phyloP scores from a whole-genome alignment of 1,284 basidiomycete genomes.

The Ustilago sp. region DNA sequence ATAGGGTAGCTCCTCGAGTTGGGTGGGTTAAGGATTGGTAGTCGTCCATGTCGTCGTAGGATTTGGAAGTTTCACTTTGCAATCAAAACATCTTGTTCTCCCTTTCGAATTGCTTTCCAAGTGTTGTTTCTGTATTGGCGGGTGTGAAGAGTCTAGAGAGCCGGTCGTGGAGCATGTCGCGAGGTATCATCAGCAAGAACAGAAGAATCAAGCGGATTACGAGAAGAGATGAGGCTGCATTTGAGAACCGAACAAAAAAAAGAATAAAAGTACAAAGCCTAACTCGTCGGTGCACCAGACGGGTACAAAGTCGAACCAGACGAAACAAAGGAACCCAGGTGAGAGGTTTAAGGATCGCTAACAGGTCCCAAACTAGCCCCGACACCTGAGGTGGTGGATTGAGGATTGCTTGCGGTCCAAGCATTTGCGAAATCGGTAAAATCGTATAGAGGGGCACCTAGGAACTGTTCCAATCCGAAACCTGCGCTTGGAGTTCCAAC shows the following conservation, averaged over 20 bases:
- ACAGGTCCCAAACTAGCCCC: constrained; percentile 28
- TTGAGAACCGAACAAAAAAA: not conserved
- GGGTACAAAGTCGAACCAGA: too few relatives aligned
- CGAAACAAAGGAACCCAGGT: not conserved
- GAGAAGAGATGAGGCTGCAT: not conserved
- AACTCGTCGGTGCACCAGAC: not conserved
- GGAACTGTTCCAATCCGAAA: constrained; percentile 43
- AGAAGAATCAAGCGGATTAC: not conserved
- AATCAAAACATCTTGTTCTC: too few relatives aligned
- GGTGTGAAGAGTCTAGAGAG: too few relatives aligned
- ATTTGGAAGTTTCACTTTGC: too few relatives aligned
- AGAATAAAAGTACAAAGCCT: constrained; percentile 11
- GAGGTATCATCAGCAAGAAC: not conserved
- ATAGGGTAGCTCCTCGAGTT: constrained; percentile 41
- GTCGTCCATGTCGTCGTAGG: not conserved
- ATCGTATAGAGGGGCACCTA: constrained; percentile 48
- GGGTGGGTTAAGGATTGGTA: constrained; percentile 50
- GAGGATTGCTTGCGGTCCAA: constrained; percentile 43
- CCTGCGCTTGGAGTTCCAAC: constrained; percentile 55
- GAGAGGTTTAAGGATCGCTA: constrained; percentile 27
- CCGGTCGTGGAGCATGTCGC: too few relatives aligned
- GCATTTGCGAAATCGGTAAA: constrained; percentile 51
- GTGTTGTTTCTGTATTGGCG: too few relatives aligned
- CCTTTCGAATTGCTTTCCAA: too few relatives aligned
- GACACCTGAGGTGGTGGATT: too few relatives aligned